Evolutionary conservation across 2,329 filamentous ascomycete genomes (phyloP).

Genomic region (Malbranchea zuffiana): DNA sequence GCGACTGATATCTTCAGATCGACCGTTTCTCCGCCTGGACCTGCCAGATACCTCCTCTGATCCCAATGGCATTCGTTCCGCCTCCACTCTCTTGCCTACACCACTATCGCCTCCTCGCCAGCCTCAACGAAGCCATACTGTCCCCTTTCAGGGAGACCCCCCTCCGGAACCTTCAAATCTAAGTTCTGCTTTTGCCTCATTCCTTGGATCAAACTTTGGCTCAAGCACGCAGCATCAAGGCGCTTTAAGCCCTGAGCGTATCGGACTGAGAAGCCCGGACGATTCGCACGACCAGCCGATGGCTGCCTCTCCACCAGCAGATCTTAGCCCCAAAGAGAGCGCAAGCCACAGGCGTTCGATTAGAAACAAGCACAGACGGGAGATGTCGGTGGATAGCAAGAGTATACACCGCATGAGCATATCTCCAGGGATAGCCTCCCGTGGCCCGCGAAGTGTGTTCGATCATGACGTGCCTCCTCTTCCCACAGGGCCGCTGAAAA

Average conservation of each 20-base stretch:
- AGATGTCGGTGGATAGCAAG: slow-evolving; percentile 16
- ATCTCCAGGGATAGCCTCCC: slow-evolving; percentile 6
- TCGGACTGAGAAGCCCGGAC: background rate
- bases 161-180: slow-evolving; percentile 40
- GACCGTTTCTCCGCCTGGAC: slow-evolving; percentile 39
- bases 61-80: slow-evolving; percentile 43
- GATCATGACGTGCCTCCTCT: slow-evolving; percentile 15
- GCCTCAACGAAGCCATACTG: slow-evolving; percentile 29
- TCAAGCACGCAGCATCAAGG: slow-evolving; percentile 7
- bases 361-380: slow-evolving; percentile 13
- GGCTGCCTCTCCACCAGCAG: no score
- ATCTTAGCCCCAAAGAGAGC: no score
- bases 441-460: slow-evolving; percentile 8
- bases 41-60: slow-evolving; percentile 43
- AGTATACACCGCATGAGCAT: slow-evolving; percentile 12
- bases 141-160: slow-evolving; percentile 30
- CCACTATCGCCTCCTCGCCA: slow-evolving; percentile 30
- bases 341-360: slow-evolving; percentile 7
- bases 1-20: slow-evolving; percentile 22
- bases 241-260: slow-evolving; percentile 4
- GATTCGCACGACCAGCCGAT: no score
- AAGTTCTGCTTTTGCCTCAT: slow-evolving; percentile 45
- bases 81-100: slow-evolving; percentile 55
- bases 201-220: slow-evolving; percentile 35
- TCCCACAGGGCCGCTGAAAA: slow-evolving; percentile 12